Evolutionary conservation across 768 basidiomycete genomes (phyloP), one percentile per base, ranked within the genome.

Genomic region (Solioccasus polychromus): DNA sequence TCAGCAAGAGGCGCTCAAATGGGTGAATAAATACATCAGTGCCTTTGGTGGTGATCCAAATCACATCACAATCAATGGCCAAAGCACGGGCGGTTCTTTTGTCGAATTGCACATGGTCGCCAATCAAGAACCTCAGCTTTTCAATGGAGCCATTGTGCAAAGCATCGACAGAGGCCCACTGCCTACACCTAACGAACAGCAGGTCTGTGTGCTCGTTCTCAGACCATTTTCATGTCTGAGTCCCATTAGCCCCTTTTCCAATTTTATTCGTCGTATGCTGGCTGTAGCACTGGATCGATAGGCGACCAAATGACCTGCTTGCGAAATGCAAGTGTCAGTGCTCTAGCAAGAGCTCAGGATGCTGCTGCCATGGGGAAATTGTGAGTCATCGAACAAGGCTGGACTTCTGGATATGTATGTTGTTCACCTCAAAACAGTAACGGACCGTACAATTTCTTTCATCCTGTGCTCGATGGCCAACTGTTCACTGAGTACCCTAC

Each of bases 21-120:
- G 71, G 70, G 64, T 74, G 8, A 54, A 70, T 41, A 35, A 60
- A 39, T 50, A 74, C 42, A 70, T 74, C 37, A 31, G 38, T 19
- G 61, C 64, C 2, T 76, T 72, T 35, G 74, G 69, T 3, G 71
- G 74, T 8, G 62, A 74, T 46, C 67, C 68, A 2, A 47, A 32
- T 14, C 55, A 55, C 14, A 68, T 76, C 29, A 76, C 71, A 2
- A 76, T 81, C 57, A 79, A 80, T 45, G 83, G 83, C 1, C 67
- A 85, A 54, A 81, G 80, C 49, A 79, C 79, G 0, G 80, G 80
- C 15, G 79, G 71, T 1, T 62, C 71, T 20, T 78, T 76, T 0
- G 73, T 82, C 4, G 77, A 79, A 55, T 64, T 85, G 17, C 79
- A 82, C 51, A 67, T 83, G 32, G 68, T 79, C 4, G 76, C 77